Conservation (phyloP, 2,329 filamentous ascomycete genomes). For the Aureobasidium leucospermi region DNA sequence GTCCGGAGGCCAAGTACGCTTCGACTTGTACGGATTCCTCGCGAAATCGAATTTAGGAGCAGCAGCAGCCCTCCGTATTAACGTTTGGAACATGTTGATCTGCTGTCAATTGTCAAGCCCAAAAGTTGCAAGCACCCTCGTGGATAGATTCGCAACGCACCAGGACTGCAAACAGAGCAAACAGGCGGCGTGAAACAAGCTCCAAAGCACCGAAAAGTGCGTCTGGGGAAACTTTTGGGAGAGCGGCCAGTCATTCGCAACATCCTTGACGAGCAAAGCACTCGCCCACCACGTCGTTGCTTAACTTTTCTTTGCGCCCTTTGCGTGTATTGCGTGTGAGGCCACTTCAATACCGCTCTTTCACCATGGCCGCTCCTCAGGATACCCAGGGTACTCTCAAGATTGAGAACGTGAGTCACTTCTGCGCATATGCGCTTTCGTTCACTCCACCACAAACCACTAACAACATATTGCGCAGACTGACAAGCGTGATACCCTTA, state of each 20-base stretch:
- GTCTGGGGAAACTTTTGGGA: constrained; percentile 11
- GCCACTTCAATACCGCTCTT: constrained; percentile 16
- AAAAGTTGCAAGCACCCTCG: not conserved
- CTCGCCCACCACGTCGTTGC: constrained; percentile 13
- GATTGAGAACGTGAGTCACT: constrained; percentile 49
- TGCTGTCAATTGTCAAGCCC: not conserved
- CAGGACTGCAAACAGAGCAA: not conserved
- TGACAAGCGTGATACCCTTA: constrained; percentile 77
- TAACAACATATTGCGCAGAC: constrained; percentile 47
- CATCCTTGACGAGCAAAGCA: not conserved
- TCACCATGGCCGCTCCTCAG: constrained; percentile 44
- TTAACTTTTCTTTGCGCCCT: constrained; percentile 15
- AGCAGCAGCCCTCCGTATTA: constrained; percentile 32
- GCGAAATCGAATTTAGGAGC: constrained; percentile 37
- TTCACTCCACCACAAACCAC: not conserved
- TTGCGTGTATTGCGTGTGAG: constrained; percentile 27
- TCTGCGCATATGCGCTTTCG: too few relatives aligned
- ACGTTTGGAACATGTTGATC: constrained; percentile 39
- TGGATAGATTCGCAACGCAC: not conserved
- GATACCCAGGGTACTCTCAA: constrained; percentile 56
- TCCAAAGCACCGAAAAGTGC: not conserved
- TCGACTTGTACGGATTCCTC: constrained; percentile 53
- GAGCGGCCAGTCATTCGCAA: not conserved
- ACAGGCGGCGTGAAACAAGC: not conserved
- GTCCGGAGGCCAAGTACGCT: constrained; percentile 72